Percentiles rank a stretch among this genome's conserved stretches.
phyloP scores from a whole-genome alignment of 768 basidiomycete genomes.

The Kwoniella sp. region DNA sequence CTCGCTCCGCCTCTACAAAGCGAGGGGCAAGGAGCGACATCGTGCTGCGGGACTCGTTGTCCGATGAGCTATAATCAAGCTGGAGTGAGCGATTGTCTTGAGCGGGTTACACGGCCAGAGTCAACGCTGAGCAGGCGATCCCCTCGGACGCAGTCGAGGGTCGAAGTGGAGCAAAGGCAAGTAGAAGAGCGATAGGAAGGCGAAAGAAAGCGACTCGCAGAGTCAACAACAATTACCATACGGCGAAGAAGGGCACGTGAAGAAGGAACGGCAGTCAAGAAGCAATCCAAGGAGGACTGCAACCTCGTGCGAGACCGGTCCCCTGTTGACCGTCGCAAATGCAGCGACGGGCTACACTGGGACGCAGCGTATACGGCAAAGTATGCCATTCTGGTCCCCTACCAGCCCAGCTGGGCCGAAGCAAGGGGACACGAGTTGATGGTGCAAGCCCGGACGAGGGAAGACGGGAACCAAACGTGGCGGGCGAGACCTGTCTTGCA shows the following conservation, averaged over 20 bases:
- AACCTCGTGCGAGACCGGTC: too few species aligned
- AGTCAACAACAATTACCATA: too few species aligned
- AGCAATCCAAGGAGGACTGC: too few species aligned
- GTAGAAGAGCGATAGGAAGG: too few species aligned
- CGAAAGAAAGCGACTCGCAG: too few species aligned
- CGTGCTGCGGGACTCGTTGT: neutral
- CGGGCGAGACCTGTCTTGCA: slow-evolving; percentile 12
- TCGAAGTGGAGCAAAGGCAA: slow-evolving; percentile 1
- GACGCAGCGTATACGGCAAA: too few species aligned
- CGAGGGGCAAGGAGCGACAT: slow-evolving; percentile 35
- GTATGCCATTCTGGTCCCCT: too few species aligned
- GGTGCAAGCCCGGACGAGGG: neutral
- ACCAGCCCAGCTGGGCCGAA: too few species aligned
- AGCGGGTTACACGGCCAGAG: too few species aligned
- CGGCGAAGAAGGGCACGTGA: neutral
- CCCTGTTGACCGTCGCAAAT: too few species aligned
- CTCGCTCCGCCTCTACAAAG: slow-evolving; percentile 49
- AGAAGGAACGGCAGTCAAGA: neutral
- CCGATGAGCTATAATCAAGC: neutral
- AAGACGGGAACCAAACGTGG: neutral
- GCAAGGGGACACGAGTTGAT: neutral
- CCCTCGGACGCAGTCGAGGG: neutral
- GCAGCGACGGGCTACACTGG: too few species aligned
- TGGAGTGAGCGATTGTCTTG: neutral
- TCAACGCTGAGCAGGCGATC: too few species aligned